These are phyloP conservation scores for Auxenochlorella pyrenoidosa DNA, from an alignment of 139 green algal genomes.

Conservation along the genomic window DNA sequence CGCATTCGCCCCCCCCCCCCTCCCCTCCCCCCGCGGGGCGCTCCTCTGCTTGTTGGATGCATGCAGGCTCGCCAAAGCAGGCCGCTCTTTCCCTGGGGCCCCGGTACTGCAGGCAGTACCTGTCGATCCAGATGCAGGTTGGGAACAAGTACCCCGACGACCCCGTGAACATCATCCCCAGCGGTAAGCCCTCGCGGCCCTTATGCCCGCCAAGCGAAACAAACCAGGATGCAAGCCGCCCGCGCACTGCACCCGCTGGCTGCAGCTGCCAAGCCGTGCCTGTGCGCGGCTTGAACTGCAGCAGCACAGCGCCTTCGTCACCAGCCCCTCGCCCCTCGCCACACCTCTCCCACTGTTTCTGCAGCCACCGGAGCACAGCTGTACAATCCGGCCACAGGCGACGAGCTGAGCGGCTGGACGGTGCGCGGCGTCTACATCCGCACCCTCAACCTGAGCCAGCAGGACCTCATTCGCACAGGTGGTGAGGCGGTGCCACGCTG, in stretches of 20 bases:
- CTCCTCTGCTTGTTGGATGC: background rate
- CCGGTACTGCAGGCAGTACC: constrained; percentile 14
- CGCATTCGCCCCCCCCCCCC: too few species aligned
- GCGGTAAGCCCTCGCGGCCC: background rate
- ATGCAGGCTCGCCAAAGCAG: background rate
- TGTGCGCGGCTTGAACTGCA: background rate
- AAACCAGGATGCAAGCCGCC: too few species aligned
- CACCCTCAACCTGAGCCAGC: background rate
- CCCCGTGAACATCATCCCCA: background rate
- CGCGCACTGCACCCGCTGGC: too few species aligned
- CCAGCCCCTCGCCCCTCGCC: background rate
- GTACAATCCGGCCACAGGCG: background rate
- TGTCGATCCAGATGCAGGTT: constrained; percentile 9
- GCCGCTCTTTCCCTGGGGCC: background rate
- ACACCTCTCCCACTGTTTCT: background rate
- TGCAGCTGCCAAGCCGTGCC: background rate
- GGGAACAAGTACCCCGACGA: constrained; percentile 27
- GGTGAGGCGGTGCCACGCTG: background rate
- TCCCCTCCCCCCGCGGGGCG: too few species aligned
- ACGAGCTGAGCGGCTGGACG: constrained; percentile 38
- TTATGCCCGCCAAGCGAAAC: too few species aligned
- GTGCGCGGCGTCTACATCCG: background rate
- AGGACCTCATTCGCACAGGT: constrained; percentile 4
- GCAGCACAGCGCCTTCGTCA: background rate
- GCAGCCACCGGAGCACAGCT: constrained; percentile 33